Evolutionary conservation across 768 basidiomycete species (phyloP), one percentile per base, ranked within the genome.

Genomic region (Termitomyces sp.): DNA sequence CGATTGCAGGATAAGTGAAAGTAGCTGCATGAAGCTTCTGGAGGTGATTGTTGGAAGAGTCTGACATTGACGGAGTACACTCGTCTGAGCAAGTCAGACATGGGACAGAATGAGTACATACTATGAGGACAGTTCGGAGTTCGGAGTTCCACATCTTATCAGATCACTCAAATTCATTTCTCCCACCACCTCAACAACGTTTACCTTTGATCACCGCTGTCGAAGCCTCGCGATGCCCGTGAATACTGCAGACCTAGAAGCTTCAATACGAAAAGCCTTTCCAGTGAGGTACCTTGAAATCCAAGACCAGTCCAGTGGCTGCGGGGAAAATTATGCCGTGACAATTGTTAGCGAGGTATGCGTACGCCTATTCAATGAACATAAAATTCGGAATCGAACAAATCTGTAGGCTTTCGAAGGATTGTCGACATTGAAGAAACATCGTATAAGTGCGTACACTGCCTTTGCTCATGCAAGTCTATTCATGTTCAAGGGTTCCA

Each of bases 301-400:
- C 50, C 76, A 85, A 62, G 91, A 93, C 68, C 80, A 83, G 62
- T 92, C 90, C 0, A 88, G 78, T 62, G 91, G 91, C 6, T 94
- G 92, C 64, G 91, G 92, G 3, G 84, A 91, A 62, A 92, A 77
- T 68, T 93, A 91, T 65, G 74, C 83, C 0, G 79, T 93, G 30
- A 66, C 89, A 27, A 78, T 94, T 32, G 91, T 94, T 64, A 92
- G 89, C 75, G 83, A 88, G 67, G 89, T 87, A 59, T 37, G 79
- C 71, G 88, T 87, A 59, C 34, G 79, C 71, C 37, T 42, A n/a
- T 26, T 33, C 22, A 36, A 5, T 16, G 18, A 7, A 18, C 7
- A 30, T 45, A 10, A 36, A 32, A 18, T 22, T 39, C 2, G 27
- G 26, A 30, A 52, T 43, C 30, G 9, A 46, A 13, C 16, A 18